Percentiles rank a stretch among this genome's conserved stretches.
Evolutionary conservation across 139 green algal species (phyloP).

Genomic region (Coelastrella sp.): DNA sequence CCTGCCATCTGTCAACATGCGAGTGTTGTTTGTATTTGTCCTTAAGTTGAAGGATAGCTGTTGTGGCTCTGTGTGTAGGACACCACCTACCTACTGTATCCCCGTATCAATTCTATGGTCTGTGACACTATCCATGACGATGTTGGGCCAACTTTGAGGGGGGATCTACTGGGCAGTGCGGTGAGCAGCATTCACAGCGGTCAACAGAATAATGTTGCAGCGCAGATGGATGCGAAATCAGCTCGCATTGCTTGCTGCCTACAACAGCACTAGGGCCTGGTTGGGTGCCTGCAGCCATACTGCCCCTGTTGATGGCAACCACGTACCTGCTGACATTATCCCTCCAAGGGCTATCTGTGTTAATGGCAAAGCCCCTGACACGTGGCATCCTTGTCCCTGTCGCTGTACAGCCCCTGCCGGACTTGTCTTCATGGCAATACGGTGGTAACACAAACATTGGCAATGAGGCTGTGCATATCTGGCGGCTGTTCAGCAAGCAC

Average conservation of each 20-base stretch:
- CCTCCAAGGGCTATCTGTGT: too few relatives aligned
- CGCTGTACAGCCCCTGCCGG: slow-evolving; percentile 51
- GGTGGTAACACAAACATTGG: slow-evolving; percentile 42
- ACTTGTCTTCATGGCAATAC: slow-evolving; percentile 53
- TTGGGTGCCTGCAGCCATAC: too few relatives aligned
- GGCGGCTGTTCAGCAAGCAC: slow-evolving; percentile 42
- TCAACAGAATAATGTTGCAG: neutral
- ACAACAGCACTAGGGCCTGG: too few relatives aligned
- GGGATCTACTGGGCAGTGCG: slow-evolving; percentile 21
- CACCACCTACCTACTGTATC: slow-evolving; percentile 51
- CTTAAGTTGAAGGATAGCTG: too few relatives aligned
- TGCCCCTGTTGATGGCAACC: too few relatives aligned
- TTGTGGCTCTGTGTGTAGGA: slow-evolving; percentile 6
- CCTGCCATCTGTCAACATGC: too few relatives aligned
- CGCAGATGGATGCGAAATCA: too few relatives aligned
- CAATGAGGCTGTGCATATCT: slow-evolving; percentile 43
- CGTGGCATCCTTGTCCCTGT: neutral
- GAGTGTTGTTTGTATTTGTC: too few relatives aligned
- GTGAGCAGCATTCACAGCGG: neutral
- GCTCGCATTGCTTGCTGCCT: too few relatives aligned
- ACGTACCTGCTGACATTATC: too few relatives aligned
- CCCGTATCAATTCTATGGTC: slow-evolving; percentile 40
- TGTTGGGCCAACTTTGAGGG: slow-evolving; percentile 43
- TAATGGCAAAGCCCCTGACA: too few relatives aligned
- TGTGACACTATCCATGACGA: slow-evolving; percentile 44